Evolutionary conservation across 129 eudicot species (phyloP), one percentile per base, ranked within the genome.

Genomic region (Pittosporum tobira): DNA sequence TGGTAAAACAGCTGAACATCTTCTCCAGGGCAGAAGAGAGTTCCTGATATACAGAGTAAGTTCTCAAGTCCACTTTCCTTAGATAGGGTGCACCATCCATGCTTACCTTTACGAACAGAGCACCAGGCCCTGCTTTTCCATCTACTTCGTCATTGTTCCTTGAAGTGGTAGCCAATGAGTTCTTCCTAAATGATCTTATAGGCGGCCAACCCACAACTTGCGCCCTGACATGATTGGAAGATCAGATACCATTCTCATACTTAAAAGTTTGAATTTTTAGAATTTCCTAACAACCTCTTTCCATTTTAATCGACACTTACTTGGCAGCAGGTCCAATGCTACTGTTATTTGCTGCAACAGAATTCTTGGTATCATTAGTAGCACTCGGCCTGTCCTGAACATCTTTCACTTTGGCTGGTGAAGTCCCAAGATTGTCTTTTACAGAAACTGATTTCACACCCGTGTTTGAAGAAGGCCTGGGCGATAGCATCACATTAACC

Each of bases 121-220:
- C 81, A 65, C 73, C 73, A 0, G 74, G 66, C 13, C 79, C 73
- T 1, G 82, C 72, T 58, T 81, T 85, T 26, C 82, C 85, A 19
- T 85, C 85, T 53, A 81, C 85, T 70, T 85, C 94, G 8, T 77
- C 86, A 16, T 40, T 75, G 72, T 67, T 78, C 63, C 76, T 85
- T 58, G 88, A 75, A 59, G 73, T 75, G 29, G 83, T 61, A 26
- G 88, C 85, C 62, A 85, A 28, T 0, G 86, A 70, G 66, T 78
- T 85, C 66, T 85, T 85, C 72, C 94, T 71, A 64, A 72, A 85
- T 6, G 88, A 75, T 81, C 88, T 81, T 47, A 85, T 71, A 6
- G 94, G 94, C 36, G 94, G 94, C 94, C 95, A 81, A 46, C 86
- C 88, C 9, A 85, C 81, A 53, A 85, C 83, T 62, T 78, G 88